These are phyloP conservation scores for Boletellus deceptivus DNA, from an alignment of 1,284 basidiomycete genomes.

Conservation along the genomic window DNA sequence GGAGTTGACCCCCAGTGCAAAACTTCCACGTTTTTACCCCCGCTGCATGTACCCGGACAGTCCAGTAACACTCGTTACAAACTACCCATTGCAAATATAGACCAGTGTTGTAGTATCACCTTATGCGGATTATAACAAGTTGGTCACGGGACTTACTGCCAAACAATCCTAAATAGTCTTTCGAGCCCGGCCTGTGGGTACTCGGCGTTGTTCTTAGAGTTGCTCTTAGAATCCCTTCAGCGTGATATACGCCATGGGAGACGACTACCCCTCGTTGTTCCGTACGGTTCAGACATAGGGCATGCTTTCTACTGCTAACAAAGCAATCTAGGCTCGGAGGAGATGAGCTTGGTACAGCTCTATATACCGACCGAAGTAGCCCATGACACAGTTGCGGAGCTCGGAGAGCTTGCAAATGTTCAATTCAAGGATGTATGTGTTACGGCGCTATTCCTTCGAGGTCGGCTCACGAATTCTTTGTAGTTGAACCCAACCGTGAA, in stretches of 20 bases:
- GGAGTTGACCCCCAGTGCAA: neutral
- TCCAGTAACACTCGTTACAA: neutral
- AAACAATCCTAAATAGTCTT: conserved; percentile 28
- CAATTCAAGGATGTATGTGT: conserved; percentile 93
- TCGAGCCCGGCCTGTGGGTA: neutral
- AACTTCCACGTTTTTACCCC: neutral
- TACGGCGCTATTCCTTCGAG: neutral
- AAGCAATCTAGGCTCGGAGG: conserved; percentile 72
- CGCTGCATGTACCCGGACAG: neutral
- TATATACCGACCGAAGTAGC: conserved; percentile 98
- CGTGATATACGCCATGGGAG: conserved; percentile 46
- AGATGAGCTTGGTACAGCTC: conserved; percentile 98
- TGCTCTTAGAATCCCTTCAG: conserved; percentile 2
- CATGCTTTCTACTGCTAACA: conserved; percentile 5
- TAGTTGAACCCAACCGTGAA: conserved; percentile 94
- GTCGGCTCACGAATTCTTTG: conserved; percentile 5
- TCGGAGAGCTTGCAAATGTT: conserved; percentile 93
- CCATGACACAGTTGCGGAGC: conserved; percentile 93
- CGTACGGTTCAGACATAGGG: conserved; percentile 43
- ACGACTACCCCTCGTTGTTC: conserved; percentile 82
- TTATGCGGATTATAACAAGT: neutral
- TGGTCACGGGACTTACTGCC: conserved; percentile 1
- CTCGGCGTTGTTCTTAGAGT: neutral
- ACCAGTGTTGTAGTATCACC: neutral
- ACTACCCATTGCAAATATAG: neutral